A percentile compares a stretch with the other conserved stretches of the same genome.
Evolutionary conservation across 2,329 filamentous ascomycete genomes (phyloP).

Genomic region (Drechslera avenae): DNA sequence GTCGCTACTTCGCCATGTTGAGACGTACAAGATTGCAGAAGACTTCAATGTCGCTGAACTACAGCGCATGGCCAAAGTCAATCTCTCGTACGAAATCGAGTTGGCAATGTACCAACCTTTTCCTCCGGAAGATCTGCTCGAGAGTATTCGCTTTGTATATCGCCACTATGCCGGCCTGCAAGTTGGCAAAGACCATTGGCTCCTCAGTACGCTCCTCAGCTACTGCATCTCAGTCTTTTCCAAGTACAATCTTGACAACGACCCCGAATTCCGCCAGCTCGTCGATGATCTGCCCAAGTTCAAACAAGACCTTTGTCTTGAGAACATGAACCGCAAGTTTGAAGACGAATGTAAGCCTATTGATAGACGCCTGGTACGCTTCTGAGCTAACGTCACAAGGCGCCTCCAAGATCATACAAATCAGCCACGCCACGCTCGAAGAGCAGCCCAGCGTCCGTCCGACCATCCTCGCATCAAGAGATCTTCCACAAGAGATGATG

Average conservation of each 20-base stretch:
- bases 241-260: conserved; percentile 45
- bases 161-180: conserved; percentile 29
- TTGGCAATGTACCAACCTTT: conserved; percentile 46
- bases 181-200: conserved; percentile 28
- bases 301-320: conserved; percentile 49
- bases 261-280: conserved; percentile 45
- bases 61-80: conserved; percentile 46
- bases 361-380: not conserved
- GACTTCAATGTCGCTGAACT: conserved; percentile 50
- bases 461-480: conserved; percentile 13
- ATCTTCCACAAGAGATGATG: conserved; percentile 15
- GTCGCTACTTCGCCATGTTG: conserved; percentile 48
- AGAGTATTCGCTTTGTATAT: conserved; percentile 48
- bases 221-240: conserved; percentile 51
- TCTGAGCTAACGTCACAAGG: conserved; percentile 14
- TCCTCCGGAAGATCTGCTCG: conserved; percentile 49
- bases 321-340: conserved; percentile 46
- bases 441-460: conserved; percentile 6
- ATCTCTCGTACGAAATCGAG: conserved; percentile 49
- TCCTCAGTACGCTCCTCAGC: conserved; percentile 50
- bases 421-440: conserved; percentile 15
- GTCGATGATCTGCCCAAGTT: conserved; percentile 48
- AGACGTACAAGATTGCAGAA: conserved; percentile 50
- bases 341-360: conserved; percentile 49
- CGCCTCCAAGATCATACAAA: conserved; percentile 19